Base-by-base conservation (phyloP, 2,329 filamentous ascomycete genomes). In the Madurella mycetomatis region DNA sequence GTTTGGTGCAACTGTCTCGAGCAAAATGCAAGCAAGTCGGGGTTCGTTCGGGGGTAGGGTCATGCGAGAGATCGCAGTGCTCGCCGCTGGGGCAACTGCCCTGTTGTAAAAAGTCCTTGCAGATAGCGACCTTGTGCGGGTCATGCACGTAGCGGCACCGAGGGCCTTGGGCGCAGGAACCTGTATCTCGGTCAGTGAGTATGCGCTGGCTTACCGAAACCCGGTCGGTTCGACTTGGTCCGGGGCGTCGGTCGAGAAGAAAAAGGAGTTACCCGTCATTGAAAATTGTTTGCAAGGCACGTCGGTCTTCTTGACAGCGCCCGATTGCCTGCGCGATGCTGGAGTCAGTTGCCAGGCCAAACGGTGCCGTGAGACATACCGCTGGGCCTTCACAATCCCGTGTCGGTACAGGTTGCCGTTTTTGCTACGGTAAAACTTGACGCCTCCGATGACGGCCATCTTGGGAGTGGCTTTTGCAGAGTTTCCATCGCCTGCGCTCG, bases 1-100 rank as follows among this genome's bases (percentile, higher is more conserved):
- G 74, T 68, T 96, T 96, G 65, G 86, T 87, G 77, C 94, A 97
- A 68, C 90, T 88, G 66, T 91, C 91, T 69, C 88, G 88, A 70
- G 90, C 82, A 76, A 90, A 96, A 75, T 96, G 91, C 70, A 94
- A 73, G 76, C 94, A 97, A 58, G 87, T 83, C 54, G 94, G 92
- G 51, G 88, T 88, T 72, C 92, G 88, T 71, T 96, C 82, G 61
- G 90, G 83, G 52, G 82, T 88, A 60, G 89, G 77, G 46, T 94
- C 86, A 79, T 97, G 94, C 60, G 92, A 96, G 57, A 97, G 81
- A 72, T 95, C 89, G 79, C 94, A 99, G 66, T 80, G 80, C 66
- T 86, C 82, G 72, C 90, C 90, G 69, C 83, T 82, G 63, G 78
- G 75, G 75, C 94, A 99, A 65, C 81, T 78, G 67, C 88, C 87